A percentile compares a stretch with the other conserved stretches of the same genome.
Evolutionary conservation across 106 monocot species (phyloP).

Genomic region (Ottelia alismoides): DNA sequence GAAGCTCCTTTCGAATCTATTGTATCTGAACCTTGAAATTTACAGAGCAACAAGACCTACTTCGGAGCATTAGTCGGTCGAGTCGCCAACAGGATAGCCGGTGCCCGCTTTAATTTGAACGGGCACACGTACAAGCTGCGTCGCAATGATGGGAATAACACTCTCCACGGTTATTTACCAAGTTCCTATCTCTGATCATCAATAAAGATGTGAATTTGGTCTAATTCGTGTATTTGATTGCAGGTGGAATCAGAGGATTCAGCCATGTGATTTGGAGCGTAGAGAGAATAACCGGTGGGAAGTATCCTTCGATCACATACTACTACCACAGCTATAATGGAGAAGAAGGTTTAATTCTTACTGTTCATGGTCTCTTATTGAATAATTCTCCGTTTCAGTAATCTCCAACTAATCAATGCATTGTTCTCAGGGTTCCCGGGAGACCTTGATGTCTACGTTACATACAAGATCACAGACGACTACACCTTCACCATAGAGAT

Average conservation of each 20-base stretch:
- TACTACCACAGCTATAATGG: conserved; percentile 53
- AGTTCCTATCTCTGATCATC: neutral
- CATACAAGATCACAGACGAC: conserved; percentile 45
- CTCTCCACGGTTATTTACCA: conserved; percentile 12
- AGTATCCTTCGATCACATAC: conserved; percentile 45
- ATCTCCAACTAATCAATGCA: too few species aligned
- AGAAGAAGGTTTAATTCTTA: conserved; percentile 31
- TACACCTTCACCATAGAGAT: conserved; percentile 34
- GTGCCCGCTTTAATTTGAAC: neutral
- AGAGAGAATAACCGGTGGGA: conserved; percentile 25
- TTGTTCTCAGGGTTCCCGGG: conserved; percentile 90
- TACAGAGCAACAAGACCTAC: neutral
- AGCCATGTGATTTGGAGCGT: conserved; percentile 43
- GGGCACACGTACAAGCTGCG: conserved; percentile 3
- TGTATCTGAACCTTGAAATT: too few species aligned
- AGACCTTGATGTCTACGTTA: conserved; percentile 59
- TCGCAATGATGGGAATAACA: conserved; percentile 9
- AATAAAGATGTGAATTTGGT: too few species aligned
- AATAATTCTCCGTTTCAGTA: too few species aligned
- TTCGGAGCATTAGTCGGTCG: conserved; percentile 12
- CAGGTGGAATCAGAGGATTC: conserved; percentile 66
- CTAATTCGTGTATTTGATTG: neutral
- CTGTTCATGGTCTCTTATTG: too few species aligned
- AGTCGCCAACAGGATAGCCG: conserved; percentile 7
- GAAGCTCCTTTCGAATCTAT: too few species aligned